Percentiles rank a stretch among this genome's conserved stretches.
phyloP scores from a whole-genome alignment of 768 basidiomycete genomes.

The Leccinellum rugosiceps region DNA sequence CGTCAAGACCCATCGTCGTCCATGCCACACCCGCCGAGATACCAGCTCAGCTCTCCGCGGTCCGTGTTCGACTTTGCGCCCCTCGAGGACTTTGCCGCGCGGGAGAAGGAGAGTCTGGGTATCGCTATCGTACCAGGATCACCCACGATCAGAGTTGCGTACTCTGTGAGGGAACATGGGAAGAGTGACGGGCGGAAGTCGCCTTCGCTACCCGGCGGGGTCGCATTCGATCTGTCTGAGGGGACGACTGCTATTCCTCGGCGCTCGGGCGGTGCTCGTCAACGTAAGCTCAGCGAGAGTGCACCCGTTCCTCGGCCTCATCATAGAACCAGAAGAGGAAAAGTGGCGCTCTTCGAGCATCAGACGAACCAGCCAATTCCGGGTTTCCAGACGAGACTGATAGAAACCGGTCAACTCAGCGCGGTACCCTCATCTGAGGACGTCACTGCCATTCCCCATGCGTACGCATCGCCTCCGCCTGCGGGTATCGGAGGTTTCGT shows the following conservation, averaged over 20 bases:
- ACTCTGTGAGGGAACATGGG: constrained; percentile 4
- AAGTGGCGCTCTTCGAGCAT: constrained; percentile 87
- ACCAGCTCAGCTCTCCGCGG: constrained; percentile 57
- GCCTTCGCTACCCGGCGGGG: not conserved
- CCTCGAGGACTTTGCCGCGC: constrained; percentile 75
- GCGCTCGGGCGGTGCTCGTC: constrained; percentile 45
- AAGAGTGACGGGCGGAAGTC: constrained; percentile 7
- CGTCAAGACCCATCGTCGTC: constrained; percentile 26
- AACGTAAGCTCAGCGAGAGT: constrained; percentile 86
- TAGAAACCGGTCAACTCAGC: constrained; percentile 31
- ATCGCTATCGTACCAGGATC: constrained; percentile 46
- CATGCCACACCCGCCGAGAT: constrained; percentile 58
- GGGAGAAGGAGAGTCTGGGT: constrained; percentile 66
- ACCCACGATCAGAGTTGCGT: constrained; percentile 13
- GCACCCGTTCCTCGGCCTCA: constrained; percentile 61
- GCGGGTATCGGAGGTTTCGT: constrained; percentile 33
- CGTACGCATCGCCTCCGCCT: constrained; percentile 8
- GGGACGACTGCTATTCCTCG: constrained; percentile 9
- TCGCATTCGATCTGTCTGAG: constrained; percentile 12
- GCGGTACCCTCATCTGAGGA: constrained; percentile 42
- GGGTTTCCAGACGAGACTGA: constrained; percentile 41
- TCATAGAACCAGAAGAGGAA: constrained; percentile 65
- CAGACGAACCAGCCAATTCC: constrained; percentile 47
- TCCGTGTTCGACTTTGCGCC: constrained; percentile 67
- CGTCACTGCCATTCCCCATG: constrained; percentile 23